phyloP scores from a whole-genome alignment of 768 basidiomycete species.

The Hortiboletus campestris region DNA sequence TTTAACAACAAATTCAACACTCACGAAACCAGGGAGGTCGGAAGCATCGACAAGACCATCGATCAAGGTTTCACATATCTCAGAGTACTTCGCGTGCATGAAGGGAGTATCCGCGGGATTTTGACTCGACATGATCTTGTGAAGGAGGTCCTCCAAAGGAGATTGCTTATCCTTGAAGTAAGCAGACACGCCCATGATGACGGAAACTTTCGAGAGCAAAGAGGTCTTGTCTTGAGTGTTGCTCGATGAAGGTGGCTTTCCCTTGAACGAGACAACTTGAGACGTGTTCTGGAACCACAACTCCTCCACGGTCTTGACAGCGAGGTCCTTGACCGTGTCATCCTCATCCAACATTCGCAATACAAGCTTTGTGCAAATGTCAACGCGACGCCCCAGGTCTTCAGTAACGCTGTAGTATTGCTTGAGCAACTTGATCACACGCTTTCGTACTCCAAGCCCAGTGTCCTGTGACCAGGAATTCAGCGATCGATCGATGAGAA shows the following conservation, averaged over 20 bases:
- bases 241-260: constrained; percentile 29
- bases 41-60: constrained; percentile 88
- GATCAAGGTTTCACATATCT: constrained; percentile 83
- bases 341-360: constrained; percentile 90
- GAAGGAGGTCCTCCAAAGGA: constrained; percentile 80
- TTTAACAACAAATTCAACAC: constrained; percentile 25
- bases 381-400: constrained; percentile 58
- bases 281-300: constrained; percentile 69
- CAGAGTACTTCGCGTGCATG: constrained; percentile 68
- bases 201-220: constrained; percentile 63
- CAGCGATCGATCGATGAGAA: neutral
- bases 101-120: constrained; percentile 49
- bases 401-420: constrained; percentile 70
- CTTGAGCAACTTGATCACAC: constrained; percentile 93
- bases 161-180: constrained; percentile 82
- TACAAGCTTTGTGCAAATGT: constrained; percentile 81
- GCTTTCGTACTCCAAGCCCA: constrained; percentile 88
- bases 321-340: constrained; percentile 91
- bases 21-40: constrained; percentile 71
- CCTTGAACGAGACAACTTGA: constrained; percentile 38
- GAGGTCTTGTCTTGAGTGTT: constrained; percentile 49
- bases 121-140: constrained; percentile 77
- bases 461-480: constrained; percentile 63
- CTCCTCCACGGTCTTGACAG: constrained; percentile 86
- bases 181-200: constrained; percentile 84